Percentiles rank a stretch among this genome's conserved stretches.
Conservation (phyloP, 2,329 filamentous ascomycete species). For the Acephala macrosclerotiorum region DNA sequence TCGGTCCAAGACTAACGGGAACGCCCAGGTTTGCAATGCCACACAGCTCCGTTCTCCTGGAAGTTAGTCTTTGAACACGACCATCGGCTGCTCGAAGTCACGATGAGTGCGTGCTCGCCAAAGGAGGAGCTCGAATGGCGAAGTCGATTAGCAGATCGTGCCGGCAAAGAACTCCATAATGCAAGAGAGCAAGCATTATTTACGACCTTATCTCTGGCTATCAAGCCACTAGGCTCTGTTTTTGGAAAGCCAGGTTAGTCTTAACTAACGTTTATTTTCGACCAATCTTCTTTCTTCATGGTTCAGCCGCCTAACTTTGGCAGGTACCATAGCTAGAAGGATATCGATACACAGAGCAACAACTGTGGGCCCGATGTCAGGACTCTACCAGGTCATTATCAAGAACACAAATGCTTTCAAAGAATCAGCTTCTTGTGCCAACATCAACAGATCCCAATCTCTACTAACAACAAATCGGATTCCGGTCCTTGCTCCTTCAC, state of each 20-base stretch:
- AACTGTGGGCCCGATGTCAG: constrained; percentile 73
- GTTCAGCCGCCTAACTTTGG: constrained; percentile 7
- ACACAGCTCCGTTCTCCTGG: constrained; percentile 88
- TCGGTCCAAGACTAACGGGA: constrained; percentile 24
- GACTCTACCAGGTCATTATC: constrained; percentile 79
- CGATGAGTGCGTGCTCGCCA: constrained; percentile 85
- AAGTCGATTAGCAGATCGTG: constrained; percentile 63
- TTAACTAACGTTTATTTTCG: not conserved
- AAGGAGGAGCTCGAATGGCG: constrained; percentile 86
- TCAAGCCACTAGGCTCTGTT: constrained; percentile 77
- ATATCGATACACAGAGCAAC: constrained; percentile 83
- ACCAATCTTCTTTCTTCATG: not conserved
- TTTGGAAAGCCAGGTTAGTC: constrained; percentile 73
- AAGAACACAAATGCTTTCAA: constrained; percentile 81
- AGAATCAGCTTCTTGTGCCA: constrained; percentile 54
- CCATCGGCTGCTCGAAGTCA: constrained; percentile 80
- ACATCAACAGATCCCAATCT: constrained; percentile 81
- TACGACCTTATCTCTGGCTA: constrained; percentile 71
- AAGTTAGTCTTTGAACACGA: constrained; percentile 85
- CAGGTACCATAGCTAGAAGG: constrained; percentile 68
- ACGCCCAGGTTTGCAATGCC: constrained; percentile 80
- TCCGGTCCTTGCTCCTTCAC: constrained; percentile 75
- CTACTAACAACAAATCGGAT: constrained; percentile 73
- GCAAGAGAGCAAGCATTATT: constrained; percentile 58
- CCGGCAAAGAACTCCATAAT: constrained; percentile 57